Conservation (phyloP, 208 protist species). For the Blechomonas ayalai region DNA sequence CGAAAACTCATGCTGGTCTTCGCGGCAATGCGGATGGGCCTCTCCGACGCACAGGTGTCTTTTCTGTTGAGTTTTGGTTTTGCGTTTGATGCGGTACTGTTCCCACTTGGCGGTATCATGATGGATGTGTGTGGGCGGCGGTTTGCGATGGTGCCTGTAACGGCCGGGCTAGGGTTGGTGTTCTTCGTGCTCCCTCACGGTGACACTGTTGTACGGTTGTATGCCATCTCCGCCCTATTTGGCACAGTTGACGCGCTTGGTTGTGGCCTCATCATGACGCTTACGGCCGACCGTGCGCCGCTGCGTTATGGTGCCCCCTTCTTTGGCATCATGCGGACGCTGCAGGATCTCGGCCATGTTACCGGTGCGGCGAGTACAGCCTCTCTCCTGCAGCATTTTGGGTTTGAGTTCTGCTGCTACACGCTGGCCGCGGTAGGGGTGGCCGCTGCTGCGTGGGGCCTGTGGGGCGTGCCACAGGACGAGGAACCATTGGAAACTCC, state of each 20-base stretch:
- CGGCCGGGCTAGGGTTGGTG: conserved; percentile 32
- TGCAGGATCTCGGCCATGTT: conserved; percentile 76
- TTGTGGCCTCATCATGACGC: conserved; percentile 78
- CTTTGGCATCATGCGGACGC: conserved; percentile 79
- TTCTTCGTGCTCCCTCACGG: conserved; percentile 52
- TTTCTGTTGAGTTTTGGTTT: conserved; percentile 69
- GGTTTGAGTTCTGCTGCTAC: conserved; percentile 33
- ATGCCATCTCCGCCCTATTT: conserved; percentile 37
- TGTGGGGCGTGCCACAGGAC: conserved; percentile 31
- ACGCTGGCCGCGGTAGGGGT: conserved; percentile 34
- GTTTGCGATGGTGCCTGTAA: conserved; percentile 48
- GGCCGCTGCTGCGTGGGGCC: conserved; percentile 37
- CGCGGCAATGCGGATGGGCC: conserved; percentile 40
- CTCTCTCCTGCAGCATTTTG: conserved; percentile 19
- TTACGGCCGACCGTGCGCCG: conserved; percentile 62
- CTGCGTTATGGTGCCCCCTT: conserved; percentile 45
- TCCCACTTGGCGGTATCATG: conserved; percentile 69
- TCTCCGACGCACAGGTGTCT: conserved; percentile 60
- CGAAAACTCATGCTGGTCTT: conserved; percentile 79
- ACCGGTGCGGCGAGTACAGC: conserved; percentile 33
- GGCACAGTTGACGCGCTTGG: conserved; percentile 66
- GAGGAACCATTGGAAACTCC: conserved; percentile 9
- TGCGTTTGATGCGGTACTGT: conserved; percentile 38
- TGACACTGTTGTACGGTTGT: conserved; percentile 27
- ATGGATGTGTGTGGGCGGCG: conserved; percentile 59